phyloP scores from a whole-genome alignment of 148 eudicot genomes.

The Chenopodium berlandieri region DNA sequence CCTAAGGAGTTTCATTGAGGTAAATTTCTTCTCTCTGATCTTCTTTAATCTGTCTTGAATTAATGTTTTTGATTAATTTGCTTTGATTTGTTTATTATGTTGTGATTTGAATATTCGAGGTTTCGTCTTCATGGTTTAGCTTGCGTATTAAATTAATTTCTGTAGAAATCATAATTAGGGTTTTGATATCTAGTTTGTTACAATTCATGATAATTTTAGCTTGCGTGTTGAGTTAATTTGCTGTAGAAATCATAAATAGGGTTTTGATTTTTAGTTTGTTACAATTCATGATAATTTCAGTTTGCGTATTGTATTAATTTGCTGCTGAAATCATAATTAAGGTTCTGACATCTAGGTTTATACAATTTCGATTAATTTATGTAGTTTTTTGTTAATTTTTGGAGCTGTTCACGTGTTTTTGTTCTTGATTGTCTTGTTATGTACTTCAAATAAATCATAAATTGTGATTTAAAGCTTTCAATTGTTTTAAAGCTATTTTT shows the following conservation, averaged over 20 bases:
- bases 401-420: no score
- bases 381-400: no score
- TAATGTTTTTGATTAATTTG: background rate
- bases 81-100: background rate
- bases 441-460: no score
- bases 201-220: background rate
- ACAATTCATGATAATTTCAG: background rate
- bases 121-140: background rate
- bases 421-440: no score
- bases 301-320: no score
- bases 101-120: background rate
- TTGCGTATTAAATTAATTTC: no score
- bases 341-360: background rate
- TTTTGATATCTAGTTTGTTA: no score
- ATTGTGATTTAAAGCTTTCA: no score
- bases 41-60: background rate
- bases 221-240: background rate
- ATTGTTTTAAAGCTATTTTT: no score
- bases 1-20: conserved; percentile 6
- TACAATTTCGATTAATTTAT: no score
- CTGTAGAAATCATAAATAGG: background rate
- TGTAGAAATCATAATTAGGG: background rate
- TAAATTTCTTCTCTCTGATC: background rate
- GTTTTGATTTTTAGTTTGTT: no score
- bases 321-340: background rate